A percentile compares a stretch with the other conserved stretches of the same genome.
phyloP scores from a whole-genome alignment of 2,329 filamentous ascomycete genomes.

The Arthrocladium fulminans region DNA sequence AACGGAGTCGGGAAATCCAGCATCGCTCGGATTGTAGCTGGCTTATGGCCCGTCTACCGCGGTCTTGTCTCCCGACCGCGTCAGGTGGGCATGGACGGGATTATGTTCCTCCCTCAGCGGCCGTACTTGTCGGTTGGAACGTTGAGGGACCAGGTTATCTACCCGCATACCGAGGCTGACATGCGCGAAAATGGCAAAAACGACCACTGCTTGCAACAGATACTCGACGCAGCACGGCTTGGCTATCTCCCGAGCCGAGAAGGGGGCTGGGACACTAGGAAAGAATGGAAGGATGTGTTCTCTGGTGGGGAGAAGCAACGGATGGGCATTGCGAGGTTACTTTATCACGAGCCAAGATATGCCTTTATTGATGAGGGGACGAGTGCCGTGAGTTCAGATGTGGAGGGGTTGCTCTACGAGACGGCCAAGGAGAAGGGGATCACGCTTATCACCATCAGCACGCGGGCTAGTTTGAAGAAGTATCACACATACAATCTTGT shows the following conservation, averaged over 20 bases:
- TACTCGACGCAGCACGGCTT: conserved; percentile 74
- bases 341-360: conserved; percentile 93
- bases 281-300: conserved; percentile 98
- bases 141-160: conserved; percentile 92
- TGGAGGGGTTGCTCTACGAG: conserved; percentile 89
- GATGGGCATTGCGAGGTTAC: conserved; percentile 77
- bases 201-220: conserved; percentile 66
- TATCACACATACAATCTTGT: conserved; percentile 90
- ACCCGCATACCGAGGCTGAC: conserved; percentile 87
- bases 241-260: conserved; percentile 87
- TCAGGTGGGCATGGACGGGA: conserved; percentile 70
- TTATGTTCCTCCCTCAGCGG: conserved; percentile 96
- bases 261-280: conserved; percentile 91
- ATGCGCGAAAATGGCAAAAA: conserved; percentile 74
- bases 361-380: conserved; percentile 95
- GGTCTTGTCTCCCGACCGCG: conserved; percentile 85
- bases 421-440: conserved; percentile 87
- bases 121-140: conserved; percentile 90
- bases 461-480: conserved; percentile 84
- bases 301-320: conserved; percentile 95
- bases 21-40: conserved; percentile 77
- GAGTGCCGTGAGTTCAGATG: conserved; percentile 85
- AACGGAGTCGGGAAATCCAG: conserved; percentile 93
- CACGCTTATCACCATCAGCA: conserved; percentile 92
- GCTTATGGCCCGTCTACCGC: conserved; percentile 92